These are phyloP conservation scores for Strigomonas culicis DNA, from an alignment of 208 protist species.

Conservation along the genomic window DNA sequence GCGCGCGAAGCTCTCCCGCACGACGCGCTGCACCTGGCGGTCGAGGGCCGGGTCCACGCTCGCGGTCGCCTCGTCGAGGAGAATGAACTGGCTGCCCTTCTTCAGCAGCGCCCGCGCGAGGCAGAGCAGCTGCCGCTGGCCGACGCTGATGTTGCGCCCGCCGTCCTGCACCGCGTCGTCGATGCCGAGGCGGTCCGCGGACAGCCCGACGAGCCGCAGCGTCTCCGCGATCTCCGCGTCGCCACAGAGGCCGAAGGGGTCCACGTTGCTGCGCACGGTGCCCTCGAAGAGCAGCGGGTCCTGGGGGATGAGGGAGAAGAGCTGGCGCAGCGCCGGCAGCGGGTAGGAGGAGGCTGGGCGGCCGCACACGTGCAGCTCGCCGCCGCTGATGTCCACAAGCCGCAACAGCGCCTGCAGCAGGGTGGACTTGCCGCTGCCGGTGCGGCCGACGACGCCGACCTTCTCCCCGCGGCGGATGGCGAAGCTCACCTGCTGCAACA, in stretches of 20 bases:
- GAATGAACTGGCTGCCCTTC: constrained; percentile 29
- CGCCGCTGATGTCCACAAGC: constrained; percentile 86
- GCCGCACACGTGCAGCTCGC: constrained; percentile 29
- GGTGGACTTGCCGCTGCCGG: constrained; percentile 85
- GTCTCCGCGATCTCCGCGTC: no score
- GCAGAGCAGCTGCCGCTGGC: constrained; percentile 96
- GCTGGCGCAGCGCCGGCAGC: constrained; percentile 59
- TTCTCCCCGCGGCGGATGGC: constrained; percentile 44
- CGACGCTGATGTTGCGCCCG: constrained; percentile 91
- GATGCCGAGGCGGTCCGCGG: constrained; percentile 48
- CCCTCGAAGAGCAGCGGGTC: constrained; percentile 95
- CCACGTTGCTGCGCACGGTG: constrained; percentile 94
- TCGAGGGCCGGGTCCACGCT: constrained; percentile 45
- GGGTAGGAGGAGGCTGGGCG: constrained; percentile 3
- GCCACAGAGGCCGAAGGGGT: no score
- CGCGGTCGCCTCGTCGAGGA: constrained; percentile 59
- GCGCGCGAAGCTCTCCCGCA: constrained; percentile 25
- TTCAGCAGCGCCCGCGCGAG: constrained; percentile 94
- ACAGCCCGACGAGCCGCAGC: no score
- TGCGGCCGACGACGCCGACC: constrained; percentile 71
- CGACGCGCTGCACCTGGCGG: constrained; percentile 29
- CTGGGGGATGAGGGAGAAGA: constrained; percentile 97
- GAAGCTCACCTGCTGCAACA: constrained; percentile 65
- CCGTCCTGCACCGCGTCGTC: constrained; percentile 36
- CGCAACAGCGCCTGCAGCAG: constrained; percentile 72